Base-by-base conservation (phyloP, 2,329 filamentous ascomycete genomes). In the Aaosphaeria arxii region DNA sequence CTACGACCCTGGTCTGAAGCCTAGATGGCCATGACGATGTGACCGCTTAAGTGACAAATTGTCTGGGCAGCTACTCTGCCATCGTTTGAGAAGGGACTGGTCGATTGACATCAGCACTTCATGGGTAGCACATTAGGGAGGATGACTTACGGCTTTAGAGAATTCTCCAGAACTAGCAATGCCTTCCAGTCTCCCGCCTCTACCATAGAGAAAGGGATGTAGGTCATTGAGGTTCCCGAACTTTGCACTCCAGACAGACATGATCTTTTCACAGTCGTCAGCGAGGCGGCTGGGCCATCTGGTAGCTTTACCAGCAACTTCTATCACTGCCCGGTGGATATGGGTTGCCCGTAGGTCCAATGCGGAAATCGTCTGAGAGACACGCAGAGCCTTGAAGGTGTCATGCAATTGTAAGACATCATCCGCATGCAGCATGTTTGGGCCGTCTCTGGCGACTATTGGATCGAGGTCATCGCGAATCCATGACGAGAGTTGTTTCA, bases 401-500 rank as follows among this genome's bases (percentile, higher is more conserved):
- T 74, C 73, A 53, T 77, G 73, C 7, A 78, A 62, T 5, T 53
- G 63, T 13, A 77, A 53, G 5, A 76, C 65, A 40, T 77, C 74
- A 48, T 77, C 72, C 1, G 72, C 65, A 11, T 63, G 60, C 30
- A 78, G 59, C 4, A 61, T 58, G 36, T 76, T 64, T 0, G 73
- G 70, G 2, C 76, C 76, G 36, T 77, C 69, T 13, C 69, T 71
- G 5, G 76, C 74, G 42, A 77, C 67, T 39, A 70, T 57, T 4
- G 71, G 64, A 45, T 78, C 76, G 11, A 78, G 71, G 5, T 71
- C 68, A 55, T 78, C 74, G 33, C 76, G 73, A 44, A 78, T 76
- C 73, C 75, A 77, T 31, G 58, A 60, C 3, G 72, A 61, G 40
- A 71, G 58, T 17, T 63, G 48, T 35, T 62, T 70, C 40, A 77